These are phyloP conservation scores for Rhodotorula sp. DNA, from an alignment of 1,284 basidiomycete species.

Conservation along the genomic window DNA sequence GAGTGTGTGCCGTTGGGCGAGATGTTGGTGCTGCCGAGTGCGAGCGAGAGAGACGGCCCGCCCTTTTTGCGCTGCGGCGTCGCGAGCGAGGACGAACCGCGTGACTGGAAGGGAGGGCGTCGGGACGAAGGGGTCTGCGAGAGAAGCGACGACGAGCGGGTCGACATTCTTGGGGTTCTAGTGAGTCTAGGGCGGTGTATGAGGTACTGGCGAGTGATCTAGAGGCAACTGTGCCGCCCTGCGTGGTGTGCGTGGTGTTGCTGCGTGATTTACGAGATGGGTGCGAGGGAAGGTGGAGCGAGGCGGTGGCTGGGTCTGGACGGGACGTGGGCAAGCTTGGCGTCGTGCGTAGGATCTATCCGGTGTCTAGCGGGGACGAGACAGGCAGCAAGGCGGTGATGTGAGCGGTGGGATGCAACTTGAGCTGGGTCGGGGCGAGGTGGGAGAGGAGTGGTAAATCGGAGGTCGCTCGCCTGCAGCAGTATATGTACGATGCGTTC, in stretches of 20 bases:
- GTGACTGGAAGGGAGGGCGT: slow-evolving; percentile 25
- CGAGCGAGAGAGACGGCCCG: slow-evolving; percentile 32
- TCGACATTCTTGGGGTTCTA: slow-evolving; percentile 22
- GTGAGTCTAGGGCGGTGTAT: too few relatives aligned
- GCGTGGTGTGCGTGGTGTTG: not conserved
- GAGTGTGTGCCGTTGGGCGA: not conserved
- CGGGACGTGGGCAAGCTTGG: too few relatives aligned
- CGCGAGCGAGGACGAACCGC: slow-evolving; percentile 24
- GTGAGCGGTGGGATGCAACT: too few relatives aligned
- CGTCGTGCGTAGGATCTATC: too few relatives aligned
- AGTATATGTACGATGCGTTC: too few relatives aligned
- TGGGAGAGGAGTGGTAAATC: too few relatives aligned
- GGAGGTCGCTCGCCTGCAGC: too few relatives aligned
- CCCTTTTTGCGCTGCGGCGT: slow-evolving; percentile 15
- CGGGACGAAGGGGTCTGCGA: slow-evolving; percentile 14
- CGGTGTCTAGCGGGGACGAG: too few relatives aligned
- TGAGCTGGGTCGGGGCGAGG: too few relatives aligned
- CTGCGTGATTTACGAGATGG: not conserved
- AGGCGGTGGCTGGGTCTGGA: too few relatives aligned
- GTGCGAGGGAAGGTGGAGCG: not conserved
- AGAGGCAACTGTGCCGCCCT: too few relatives aligned
- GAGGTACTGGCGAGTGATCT: not conserved
- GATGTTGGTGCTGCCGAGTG: not conserved
- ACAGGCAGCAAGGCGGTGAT: too few relatives aligned
- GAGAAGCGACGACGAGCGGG: slow-evolving; percentile 12